Evolutionary conservation across 192 early-diverging fungal genomes (phyloP).

Genomic region (Paraglomus brasilianum): DNA sequence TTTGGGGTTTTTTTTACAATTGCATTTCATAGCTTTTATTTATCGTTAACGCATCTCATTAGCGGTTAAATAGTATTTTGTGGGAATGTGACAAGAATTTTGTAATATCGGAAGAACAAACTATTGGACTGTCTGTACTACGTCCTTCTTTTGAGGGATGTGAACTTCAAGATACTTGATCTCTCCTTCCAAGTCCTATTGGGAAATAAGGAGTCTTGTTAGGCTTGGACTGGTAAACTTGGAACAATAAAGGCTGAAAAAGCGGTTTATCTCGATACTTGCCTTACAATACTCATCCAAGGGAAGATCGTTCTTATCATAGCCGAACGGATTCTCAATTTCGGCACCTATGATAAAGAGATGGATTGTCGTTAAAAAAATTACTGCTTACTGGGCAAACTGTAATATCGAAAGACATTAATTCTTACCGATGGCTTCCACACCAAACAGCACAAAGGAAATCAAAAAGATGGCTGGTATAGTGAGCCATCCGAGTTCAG

Average conservation of each 20-base stretch:
- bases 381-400: neutral
- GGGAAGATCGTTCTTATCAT: constrained; percentile 26
- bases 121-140: too few species aligned
- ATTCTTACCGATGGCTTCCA: constrained; percentile 64
- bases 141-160: too few species aligned
- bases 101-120: too few species aligned
- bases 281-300: constrained; percentile 28
- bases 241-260: neutral
- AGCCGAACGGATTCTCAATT: constrained; percentile 77
- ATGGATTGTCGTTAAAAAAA: neutral
- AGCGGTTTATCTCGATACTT: neutral
- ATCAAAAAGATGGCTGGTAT: constrained; percentile 63
- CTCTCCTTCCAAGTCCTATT: constrained; percentile 31
- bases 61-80: too few species aligned
- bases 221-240: too few species aligned
- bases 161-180: constrained; percentile 24
- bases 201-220: too few species aligned
- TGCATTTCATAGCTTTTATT: too few species aligned
- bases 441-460: constrained; percentile 72
- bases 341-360: constrained; percentile 50
- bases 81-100: too few species aligned
- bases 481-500: constrained; percentile 43
- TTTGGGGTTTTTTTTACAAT: too few species aligned
- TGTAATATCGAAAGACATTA: neutral
- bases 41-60: too few species aligned